phyloP scores from a whole-genome alignment of 768 basidiomycete genomes.

The Lactarius tabidus region DNA sequence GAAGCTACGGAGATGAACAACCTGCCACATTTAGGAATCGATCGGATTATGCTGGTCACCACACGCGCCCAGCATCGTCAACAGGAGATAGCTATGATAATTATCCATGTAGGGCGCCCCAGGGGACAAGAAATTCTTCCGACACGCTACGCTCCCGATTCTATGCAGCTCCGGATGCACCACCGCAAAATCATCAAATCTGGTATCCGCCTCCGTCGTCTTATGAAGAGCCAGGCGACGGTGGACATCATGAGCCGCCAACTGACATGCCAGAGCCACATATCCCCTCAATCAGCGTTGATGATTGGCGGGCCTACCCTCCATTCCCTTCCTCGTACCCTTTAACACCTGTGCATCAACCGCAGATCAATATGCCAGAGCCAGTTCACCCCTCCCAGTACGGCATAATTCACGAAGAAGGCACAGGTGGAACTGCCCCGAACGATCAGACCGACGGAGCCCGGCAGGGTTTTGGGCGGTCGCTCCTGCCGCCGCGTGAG shows the following conservation, averaged over 20 bases:
- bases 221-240: conserved; percentile 37
- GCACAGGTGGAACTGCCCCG: conserved; percentile 23
- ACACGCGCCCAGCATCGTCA: neutral
- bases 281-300: conserved; percentile 8
- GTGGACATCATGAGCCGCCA: conserved; percentile 20
- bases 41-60: neutral
- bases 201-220: conserved; percentile 59
- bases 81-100: neutral
- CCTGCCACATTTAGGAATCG: conserved; percentile 1
- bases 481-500: conserved; percentile 66
- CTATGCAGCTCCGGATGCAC: conserved; percentile 6
- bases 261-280: conserved; percentile 18
- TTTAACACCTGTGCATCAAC: conserved; percentile 52
- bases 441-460: conserved; percentile 31
- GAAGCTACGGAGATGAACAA: conserved; percentile 19
- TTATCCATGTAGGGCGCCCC: conserved; percentile 4
- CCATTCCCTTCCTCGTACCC: conserved; percentile 77
- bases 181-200: conserved; percentile 40
- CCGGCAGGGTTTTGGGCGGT: conserved; percentile 61
- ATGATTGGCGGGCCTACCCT: conserved; percentile 73
- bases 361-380: conserved; percentile 24
- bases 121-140: conserved; percentile 7
- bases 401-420: conserved; percentile 17
- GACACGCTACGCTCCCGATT: conserved; percentile 13
- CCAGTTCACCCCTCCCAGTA: conserved; percentile 26